phyloP scores from a whole-genome alignment of 257 asterid species.

The Agastache rugosa region DNA sequence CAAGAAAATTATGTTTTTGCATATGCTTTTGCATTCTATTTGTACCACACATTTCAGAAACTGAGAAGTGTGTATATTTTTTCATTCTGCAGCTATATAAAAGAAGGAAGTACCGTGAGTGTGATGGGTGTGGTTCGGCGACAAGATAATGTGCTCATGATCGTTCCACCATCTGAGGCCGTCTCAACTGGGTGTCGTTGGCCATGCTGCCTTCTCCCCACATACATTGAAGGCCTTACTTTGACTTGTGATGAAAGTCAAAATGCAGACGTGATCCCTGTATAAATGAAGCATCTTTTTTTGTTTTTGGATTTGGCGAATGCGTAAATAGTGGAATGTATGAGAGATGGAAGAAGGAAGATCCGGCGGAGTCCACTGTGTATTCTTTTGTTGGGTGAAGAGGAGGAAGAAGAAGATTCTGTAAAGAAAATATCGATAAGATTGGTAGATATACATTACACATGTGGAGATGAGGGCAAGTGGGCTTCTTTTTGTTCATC shows the following conservation, averaged over 20 bases:
- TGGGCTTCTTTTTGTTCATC: conserved; percentile 10
- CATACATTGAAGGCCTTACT: conserved; percentile 73
- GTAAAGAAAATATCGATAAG: conserved; percentile 26
- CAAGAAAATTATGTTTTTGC: neutral
- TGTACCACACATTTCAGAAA: conserved; percentile 3
- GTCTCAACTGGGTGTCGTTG: conserved; percentile 76
- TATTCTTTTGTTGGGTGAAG: conserved; percentile 39
- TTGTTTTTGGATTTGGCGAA: neutral
- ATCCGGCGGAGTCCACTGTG: conserved; percentile 39
- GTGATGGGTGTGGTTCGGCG: conserved; percentile 77
- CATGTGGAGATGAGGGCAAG: conserved; percentile 33
- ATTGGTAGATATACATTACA: conserved; percentile 30
- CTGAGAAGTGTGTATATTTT: neutral
- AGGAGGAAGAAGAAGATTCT: conserved; percentile 33
- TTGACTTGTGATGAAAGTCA: conserved; percentile 59
- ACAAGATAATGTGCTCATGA: conserved; percentile 78
- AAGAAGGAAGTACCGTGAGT: conserved; percentile 82
- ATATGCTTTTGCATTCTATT: too few relatives aligned
- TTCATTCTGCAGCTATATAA: conserved; percentile 55
- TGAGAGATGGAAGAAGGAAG: conserved; percentile 39
- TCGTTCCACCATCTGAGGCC: conserved; percentile 75
- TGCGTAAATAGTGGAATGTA: conserved; percentile 45
- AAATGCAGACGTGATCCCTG: conserved; percentile 68
- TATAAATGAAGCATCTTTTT: conserved; percentile 39
- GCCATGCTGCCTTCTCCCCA: conserved; percentile 74